These are phyloP conservation scores for Citrus sinensis DNA, from an alignment of 345 rosid genomes.

Conservation along the genomic window DNA sequence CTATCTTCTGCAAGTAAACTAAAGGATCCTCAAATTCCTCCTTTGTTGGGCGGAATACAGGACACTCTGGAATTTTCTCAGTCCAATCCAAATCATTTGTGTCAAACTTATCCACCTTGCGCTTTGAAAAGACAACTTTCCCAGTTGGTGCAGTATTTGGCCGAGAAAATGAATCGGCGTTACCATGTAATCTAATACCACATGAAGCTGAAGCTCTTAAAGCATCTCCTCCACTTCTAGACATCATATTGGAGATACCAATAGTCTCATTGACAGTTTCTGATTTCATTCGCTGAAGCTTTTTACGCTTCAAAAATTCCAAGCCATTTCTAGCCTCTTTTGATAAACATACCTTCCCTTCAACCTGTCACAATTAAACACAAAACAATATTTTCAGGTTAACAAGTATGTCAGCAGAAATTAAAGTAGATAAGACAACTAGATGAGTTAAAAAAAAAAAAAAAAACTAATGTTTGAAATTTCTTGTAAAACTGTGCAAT, in stretches of 20 bases:
- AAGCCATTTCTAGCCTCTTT: slow-evolving; percentile 70
- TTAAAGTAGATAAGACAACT: background rate
- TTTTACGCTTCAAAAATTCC: slow-evolving; percentile 78
- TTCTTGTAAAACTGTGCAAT: slow-evolving; percentile 5
- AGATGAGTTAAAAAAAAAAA: background rate
- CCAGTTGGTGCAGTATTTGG: slow-evolving; percentile 37
- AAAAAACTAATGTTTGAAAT: background rate
- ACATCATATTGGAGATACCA: slow-evolving; percentile 41
- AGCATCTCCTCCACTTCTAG: slow-evolving; percentile 89
- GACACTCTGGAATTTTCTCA: slow-evolving; percentile 86
- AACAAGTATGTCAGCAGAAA: background rate
- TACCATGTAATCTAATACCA: slow-evolving; percentile 67
- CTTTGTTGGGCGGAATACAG: slow-evolving; percentile 87
- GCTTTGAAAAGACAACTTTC: slow-evolving; percentile 49
- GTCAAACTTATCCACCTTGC: slow-evolving; percentile 69
- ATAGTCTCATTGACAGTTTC: slow-evolving; percentile 38
- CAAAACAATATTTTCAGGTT: background rate
- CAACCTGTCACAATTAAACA: slow-evolving; percentile 60
- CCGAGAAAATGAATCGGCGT: slow-evolving; percentile 32
- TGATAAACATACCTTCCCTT: slow-evolving; percentile 75
- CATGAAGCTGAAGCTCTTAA: slow-evolving; percentile 73
- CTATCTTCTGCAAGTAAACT: slow-evolving; percentile 83
- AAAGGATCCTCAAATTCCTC: slow-evolving; percentile 98
- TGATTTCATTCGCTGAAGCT: slow-evolving; percentile 72
- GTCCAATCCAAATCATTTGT: slow-evolving; percentile 82